A percentile compares a stretch with the other conserved stretches of the same genome.
These are phyloP conservation scores for Aspergillus terreus DNA, from an alignment of 2,329 filamentous ascomycete genomes.

Conservation along the genomic window DNA sequence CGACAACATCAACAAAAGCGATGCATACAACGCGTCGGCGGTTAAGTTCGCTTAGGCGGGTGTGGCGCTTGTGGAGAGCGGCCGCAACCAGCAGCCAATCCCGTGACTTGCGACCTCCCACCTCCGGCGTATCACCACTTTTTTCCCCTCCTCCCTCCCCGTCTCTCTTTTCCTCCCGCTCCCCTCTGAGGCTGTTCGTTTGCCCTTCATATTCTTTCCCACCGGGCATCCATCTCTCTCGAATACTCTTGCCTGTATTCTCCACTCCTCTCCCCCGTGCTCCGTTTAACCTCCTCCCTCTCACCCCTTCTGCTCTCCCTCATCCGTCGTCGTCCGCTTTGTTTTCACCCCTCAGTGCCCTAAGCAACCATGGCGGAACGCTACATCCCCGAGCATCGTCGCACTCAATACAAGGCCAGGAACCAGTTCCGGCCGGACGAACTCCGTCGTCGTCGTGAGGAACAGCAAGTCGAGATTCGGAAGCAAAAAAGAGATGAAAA, in stretches of 20 bases:
- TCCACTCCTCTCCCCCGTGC: slow-evolving; percentile 3
- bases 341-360: slow-evolving; percentile 25
- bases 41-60: slow-evolving; percentile 23
- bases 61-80: slow-evolving; percentile 18
- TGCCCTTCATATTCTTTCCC: slow-evolving; percentile 7
- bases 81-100: slow-evolving; percentile 19
- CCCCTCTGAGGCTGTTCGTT: slow-evolving; percentile 14
- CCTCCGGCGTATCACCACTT: slow-evolving; percentile 16
- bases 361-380: slow-evolving; percentile 81
- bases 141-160: slow-evolving; percentile 20
- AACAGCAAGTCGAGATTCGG: slow-evolving; percentile 98
- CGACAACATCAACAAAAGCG: no score
- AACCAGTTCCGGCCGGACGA: slow-evolving; percentile 99
- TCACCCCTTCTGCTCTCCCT: slow-evolving; percentile 18
- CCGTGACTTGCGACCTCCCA: slow-evolving; percentile 21
- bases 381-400: slow-evolving; percentile 98
- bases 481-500: slow-evolving; percentile 99
- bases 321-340: slow-evolving; percentile 25
- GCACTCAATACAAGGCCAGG: slow-evolving; percentile 99
- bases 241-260: slow-evolving; percentile 10
- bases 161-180: slow-evolving; percentile 7
- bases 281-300: slow-evolving; percentile 9
- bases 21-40: slow-evolving; percentile 8
- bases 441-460: slow-evolving; percentile 94
- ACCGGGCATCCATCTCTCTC: not conserved